Evolutionary conservation across 2,329 filamentous ascomycete genomes (phyloP).

Genomic region (Ophiostoma novo-ulmi): DNA sequence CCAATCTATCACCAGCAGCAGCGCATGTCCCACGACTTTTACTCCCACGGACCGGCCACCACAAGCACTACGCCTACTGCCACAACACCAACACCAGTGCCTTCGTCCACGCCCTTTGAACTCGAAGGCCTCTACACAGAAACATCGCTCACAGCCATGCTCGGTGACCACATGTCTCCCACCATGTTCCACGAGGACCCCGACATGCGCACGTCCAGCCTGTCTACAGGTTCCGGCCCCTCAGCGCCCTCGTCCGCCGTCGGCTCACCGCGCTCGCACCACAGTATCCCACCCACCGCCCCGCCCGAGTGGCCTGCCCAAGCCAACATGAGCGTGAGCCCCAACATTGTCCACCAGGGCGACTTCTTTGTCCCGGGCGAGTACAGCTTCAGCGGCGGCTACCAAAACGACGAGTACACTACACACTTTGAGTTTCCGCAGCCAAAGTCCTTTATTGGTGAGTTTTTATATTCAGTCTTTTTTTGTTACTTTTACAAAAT

Average conservation of each 20-base stretch:
- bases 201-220: constrained; percentile 48
- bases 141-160: constrained; percentile 39
- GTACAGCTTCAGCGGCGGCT: constrained; percentile 47
- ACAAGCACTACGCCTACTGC: neutral
- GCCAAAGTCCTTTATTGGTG: constrained; percentile 53
- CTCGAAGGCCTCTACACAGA: constrained; percentile 44
- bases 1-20: constrained; percentile 20
- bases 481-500: too few relatives aligned
- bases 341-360: constrained; percentile 57
- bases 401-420: constrained; percentile 45
- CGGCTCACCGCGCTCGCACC: constrained; percentile 61
- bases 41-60: constrained; percentile 18
- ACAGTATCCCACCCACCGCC: constrained; percentile 49
- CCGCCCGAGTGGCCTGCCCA: constrained; percentile 55
- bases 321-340: constrained; percentile 55
- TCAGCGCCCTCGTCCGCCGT: constrained; percentile 63
- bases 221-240: constrained; percentile 56
- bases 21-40: constrained; percentile 28
- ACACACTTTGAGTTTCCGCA: constrained; percentile 45
- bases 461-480: constrained; percentile 25
- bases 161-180: constrained; percentile 45
- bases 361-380: constrained; percentile 51
- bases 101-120: constrained; percentile 43
- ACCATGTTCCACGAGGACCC: constrained; percentile 46
- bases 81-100: constrained; percentile 9